phyloP scores from a whole-genome alignment of 305 asterid genomes.

The Solanum aculeatissimum region DNA sequence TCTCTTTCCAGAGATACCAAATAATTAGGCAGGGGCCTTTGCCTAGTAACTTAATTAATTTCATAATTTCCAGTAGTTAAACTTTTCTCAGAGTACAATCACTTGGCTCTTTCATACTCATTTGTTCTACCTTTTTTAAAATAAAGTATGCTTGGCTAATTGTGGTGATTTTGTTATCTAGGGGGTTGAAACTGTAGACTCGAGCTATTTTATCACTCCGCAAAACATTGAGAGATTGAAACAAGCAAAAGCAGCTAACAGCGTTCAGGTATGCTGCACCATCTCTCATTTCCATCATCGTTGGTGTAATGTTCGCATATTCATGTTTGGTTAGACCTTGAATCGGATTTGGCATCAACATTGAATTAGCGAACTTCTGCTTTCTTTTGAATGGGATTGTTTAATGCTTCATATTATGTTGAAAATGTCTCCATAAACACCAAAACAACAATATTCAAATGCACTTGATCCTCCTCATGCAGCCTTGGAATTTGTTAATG shows the following conservation, averaged over 20 bases:
- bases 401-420: neutral
- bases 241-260: constrained; percentile 4
- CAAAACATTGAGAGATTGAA: constrained; percentile 1
- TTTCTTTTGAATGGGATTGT: neutral
- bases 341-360: neutral
- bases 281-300: neutral
- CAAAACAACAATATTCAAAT: neutral
- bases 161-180: neutral
- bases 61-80: neutral
- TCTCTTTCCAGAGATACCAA: neutral
- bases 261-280: neutral
- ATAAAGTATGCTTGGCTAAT: neutral
- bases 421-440: too few species aligned
- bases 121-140: neutral
- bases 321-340: neutral
- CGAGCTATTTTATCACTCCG: neutral
- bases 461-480: neutral
- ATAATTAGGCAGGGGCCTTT: neutral
- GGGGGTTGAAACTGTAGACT: constrained; percentile 3
- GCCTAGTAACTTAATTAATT: neutral
- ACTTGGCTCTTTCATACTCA: neutral
- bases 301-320: neutral
- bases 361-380: neutral
- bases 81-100: neutral
- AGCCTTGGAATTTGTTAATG: neutral